Conservation (phyloP, 257 asterid genomes). For the Eucommia ulmoides region DNA sequence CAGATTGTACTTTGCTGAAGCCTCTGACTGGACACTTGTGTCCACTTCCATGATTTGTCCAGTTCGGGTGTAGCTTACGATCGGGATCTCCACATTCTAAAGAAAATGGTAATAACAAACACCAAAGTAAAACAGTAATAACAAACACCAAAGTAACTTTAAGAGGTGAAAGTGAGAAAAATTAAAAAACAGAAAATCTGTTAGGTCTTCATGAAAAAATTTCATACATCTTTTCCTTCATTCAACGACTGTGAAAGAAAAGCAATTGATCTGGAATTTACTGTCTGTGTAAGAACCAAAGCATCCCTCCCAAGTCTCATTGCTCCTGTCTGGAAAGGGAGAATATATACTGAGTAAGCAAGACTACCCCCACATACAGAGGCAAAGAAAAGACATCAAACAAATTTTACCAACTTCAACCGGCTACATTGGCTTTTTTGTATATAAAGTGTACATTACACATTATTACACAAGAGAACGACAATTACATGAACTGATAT, state of each 20-base stretch:
- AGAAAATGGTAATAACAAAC: constrained; percentile 1
- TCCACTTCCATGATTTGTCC: constrained; percentile 68
- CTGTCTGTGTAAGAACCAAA: constrained; percentile 69
- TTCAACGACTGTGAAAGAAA: constrained; percentile 70
- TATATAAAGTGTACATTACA: no score
- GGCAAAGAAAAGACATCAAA: no score
- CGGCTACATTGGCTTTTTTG: no score
- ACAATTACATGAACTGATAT: no score
- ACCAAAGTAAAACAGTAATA: constrained; percentile 2
- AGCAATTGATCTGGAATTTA: constrained; percentile 62
- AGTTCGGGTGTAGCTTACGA: constrained; percentile 51
- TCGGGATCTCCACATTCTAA: constrained; percentile 75
- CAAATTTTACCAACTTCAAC: no score
- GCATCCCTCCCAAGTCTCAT: constrained; percentile 85
- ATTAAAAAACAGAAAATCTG: no score
- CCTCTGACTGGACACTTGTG: constrained; percentile 36
- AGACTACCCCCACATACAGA: no score
- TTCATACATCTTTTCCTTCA: constrained; percentile 60
- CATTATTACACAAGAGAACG: no score
- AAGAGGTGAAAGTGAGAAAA: no score
- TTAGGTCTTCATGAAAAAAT: no score
- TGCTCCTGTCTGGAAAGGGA: constrained; percentile 50
- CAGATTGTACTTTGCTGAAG: constrained; percentile 45
- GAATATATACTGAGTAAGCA: background rate
- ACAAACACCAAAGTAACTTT: no score